Evolutionary conservation across 106 monocot genomes (phyloP), one percentile per base, ranked within the genome.

Genomic region (Xerophyta viscosa): DNA sequence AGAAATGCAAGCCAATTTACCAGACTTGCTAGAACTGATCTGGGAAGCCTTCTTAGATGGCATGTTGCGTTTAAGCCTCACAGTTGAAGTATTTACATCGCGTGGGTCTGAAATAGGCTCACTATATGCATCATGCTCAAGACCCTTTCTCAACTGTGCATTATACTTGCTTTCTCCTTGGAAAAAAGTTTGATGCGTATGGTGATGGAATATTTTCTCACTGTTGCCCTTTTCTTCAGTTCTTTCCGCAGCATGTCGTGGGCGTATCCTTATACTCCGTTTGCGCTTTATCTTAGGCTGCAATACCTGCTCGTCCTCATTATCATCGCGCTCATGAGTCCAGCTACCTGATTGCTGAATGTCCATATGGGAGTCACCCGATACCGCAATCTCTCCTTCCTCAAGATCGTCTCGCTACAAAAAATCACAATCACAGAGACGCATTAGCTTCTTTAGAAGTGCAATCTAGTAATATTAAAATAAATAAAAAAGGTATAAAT

Each of bases 321-420:
- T 68, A 44, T 96, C 80, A 41, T 88, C 84, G 25, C 48, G 77
- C 8, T 80, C 83, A 66, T 76, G 74, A 41, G 48, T 66, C 67
- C 79, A 83, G 61, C 74, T 87, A 46, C 68, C 72, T 36, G 81
- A 84, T 27, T 69, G 78, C 26, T 78, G 96, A 27, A 74, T 54
- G 69, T 93, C 87, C 84, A 88, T 37, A 41, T 76, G 85, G n/a
- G 89, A 89, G 66, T 96, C 85, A 48, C 85, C 76, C 21, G 94
- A 96, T 50, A 68, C 51, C 17, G 96, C 96, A 50, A 89, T 96
- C 67, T 96, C 89, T 43, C 96, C 96, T 55, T 96, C 96, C 47
- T 96, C 89, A 25, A 96, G 60, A 37, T 96, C 88, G 48, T 96
- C 88, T 8, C 62, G 10, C 93, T 93, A 61, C 33, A n/a, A 82